These are phyloP conservation scores for Angomonas ambiguus DNA, from an alignment of 208 protist species.

Conservation along the genomic window DNA sequence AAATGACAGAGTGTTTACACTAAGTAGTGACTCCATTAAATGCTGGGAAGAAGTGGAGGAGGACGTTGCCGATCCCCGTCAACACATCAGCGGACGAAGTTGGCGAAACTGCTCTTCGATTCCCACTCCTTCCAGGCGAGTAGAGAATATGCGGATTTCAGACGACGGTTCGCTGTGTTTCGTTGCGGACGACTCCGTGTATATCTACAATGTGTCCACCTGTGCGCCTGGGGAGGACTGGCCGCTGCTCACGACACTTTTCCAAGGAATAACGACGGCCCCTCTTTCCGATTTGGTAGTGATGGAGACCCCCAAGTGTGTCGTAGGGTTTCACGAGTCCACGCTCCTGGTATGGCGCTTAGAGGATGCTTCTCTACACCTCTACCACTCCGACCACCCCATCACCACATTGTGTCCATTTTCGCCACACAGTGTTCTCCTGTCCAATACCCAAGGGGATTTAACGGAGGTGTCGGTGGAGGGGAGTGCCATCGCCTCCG, in stretches of 20 bases:
- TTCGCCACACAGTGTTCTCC: constrained; percentile 35
- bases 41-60: constrained; percentile 65
- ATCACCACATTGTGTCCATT: constrained; percentile 61
- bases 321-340: constrained; percentile 33
- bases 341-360: constrained; percentile 69
- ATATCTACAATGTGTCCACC: constrained; percentile 46
- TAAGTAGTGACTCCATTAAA: constrained; percentile 63
- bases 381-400: neutral
- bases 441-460: constrained; percentile 28
- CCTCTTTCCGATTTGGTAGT: constrained; percentile 43
- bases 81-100: constrained; percentile 12
- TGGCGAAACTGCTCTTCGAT: constrained; percentile 77
- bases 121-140: constrained; percentile 47
- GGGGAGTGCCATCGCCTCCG: constrained; percentile 4
- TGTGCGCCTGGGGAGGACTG: constrained; percentile 55
- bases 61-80: constrained; percentile 51
- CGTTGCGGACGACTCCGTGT: constrained; percentile 73
- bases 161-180: constrained; percentile 69
- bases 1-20: constrained; percentile 64
- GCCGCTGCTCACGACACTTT: constrained; percentile 44
- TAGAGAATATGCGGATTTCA: constrained; percentile 49
- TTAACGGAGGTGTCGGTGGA: constrained; percentile 43
- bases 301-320: constrained; percentile 20
- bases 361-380: constrained; percentile 6
- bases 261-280: constrained; percentile 41